These are phyloP conservation scores for Aureobasidium sp. DNA, from an alignment of 2,329 filamentous ascomycete species.

Conservation along the genomic window DNA sequence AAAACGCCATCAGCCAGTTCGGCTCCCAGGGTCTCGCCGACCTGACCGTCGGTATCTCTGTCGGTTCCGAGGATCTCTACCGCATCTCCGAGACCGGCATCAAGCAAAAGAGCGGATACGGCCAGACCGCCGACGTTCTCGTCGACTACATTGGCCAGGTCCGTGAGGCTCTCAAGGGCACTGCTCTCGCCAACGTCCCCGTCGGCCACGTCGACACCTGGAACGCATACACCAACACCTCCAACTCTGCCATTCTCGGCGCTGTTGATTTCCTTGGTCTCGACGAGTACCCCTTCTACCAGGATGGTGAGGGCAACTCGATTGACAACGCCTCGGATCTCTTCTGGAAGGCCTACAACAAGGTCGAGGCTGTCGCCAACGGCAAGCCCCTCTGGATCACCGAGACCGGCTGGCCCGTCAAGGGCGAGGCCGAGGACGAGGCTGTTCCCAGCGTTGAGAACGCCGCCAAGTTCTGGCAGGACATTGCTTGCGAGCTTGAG, in stretches of 20 bases:
- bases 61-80: conserved; percentile 72
- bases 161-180: conserved; percentile 56
- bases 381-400: conserved; percentile 78
- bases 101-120: conserved; percentile 34
- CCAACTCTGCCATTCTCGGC: conserved; percentile 64
- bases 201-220: conserved; percentile 88
- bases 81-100: conserved; percentile 47
- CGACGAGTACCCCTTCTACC: conserved; percentile 70
- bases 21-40: conserved; percentile 54
- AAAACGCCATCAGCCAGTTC: conserved; percentile 61
- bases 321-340: conserved; percentile 58
- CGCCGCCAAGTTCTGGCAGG: conserved; percentile 70
- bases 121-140: conserved; percentile 41
- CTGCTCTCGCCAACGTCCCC: conserved; percentile 45
- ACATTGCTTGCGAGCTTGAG: conserved; percentile 66
- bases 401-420: conserved; percentile 81
- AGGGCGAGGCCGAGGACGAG: conserved; percentile 54
- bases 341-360: conserved; percentile 61
- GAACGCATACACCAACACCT: conserved; percentile 62
- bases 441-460: conserved; percentile 60
- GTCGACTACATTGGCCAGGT: conserved; percentile 65
- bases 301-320: conserved; percentile 59
- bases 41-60: conserved; percentile 72
- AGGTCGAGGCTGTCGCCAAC: conserved; percentile 51
- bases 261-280: conserved; percentile 73